Evolutionary conservation across 2,329 filamentous ascomycete species (phyloP), one percentile per base, ranked within the genome.

Genomic region (Fusarium domesticum): DNA sequence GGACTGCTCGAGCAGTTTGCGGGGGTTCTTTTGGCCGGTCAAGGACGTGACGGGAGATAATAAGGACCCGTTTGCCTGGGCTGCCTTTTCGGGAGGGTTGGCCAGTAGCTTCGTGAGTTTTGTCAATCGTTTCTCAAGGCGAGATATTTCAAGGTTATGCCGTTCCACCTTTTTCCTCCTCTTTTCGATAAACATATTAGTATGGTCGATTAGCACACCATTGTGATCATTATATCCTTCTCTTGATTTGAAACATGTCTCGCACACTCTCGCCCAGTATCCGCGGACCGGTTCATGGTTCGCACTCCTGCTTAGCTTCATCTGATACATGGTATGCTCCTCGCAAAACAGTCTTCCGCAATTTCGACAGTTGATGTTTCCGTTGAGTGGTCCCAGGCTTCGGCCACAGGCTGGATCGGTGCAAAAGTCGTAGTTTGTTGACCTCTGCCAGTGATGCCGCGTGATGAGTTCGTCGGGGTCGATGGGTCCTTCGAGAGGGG

Each of bases 321-420:
- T 97, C 71, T 98, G 92, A 63, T 97, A 98, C 91, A 98, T 96
- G 40, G 93, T 97, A 65, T 98, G 93, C 57, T 92, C 88, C 62
- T 97, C 93, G 67, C 93, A 98, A 64, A 97, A 98, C 32, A 98
- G 71, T 57, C 85, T 85, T 6, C 93, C 93, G 61, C 93, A 98
- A 51, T 91, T 89, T 51, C 93, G 80, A 67, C 93, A 98, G 65
- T 98, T 96, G 59, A 98, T 84, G 59, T 78, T 90, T 15, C 90
- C 89, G 59, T 87, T 91, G 6, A 87, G 77, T 3, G 85, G 78
- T 1, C 89, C 90, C 5, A 98, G 71, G 18, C 83, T 79, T 65
- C 87, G 88, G 20, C 83, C 88, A 58, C 93, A 98, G 16, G 84
- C 76, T 1, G 91, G 92, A 58, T 98, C 93, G 7, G 91, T 86